A percentile compares a stretch with the other conserved stretches of the same genome.
These are phyloP conservation scores for Mortierella sp. DNA, from an alignment of 371 early-diverging fungal species.

Conservation along the genomic window DNA sequence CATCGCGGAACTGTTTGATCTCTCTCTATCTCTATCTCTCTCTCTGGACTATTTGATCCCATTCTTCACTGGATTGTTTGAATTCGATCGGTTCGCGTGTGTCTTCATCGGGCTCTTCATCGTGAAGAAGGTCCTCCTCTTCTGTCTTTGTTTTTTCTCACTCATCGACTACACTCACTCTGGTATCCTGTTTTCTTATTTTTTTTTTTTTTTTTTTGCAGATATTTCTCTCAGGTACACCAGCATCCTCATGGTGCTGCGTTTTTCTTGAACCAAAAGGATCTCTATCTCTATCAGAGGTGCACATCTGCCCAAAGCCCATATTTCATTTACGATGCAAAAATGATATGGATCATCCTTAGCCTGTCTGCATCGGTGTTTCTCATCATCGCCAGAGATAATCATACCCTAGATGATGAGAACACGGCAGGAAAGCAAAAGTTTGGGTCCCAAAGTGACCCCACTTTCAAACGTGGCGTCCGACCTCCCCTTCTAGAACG, in stretches of 20 bases:
- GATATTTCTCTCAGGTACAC: no score
- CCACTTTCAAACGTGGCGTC: neutral
- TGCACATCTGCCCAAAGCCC: conserved; percentile 5
- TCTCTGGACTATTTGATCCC: no score
- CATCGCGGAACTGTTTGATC: no score
- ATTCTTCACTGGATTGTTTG: no score
- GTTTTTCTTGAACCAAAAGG: neutral
- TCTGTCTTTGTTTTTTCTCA: no score
- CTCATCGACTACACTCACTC: no score
- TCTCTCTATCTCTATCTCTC: no score
- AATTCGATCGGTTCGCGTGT: no score
- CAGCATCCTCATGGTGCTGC: neutral
- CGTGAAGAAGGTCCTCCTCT: no score
- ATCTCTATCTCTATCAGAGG: neutral
- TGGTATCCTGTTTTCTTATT: no score
- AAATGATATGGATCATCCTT: conserved; percentile 1
- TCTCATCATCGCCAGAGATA: neutral
- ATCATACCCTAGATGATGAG: neutral
- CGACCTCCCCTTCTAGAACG: conserved; percentile 3
- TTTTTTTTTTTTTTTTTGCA: no score
- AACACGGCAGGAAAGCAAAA: neutral
- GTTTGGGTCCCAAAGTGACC: conserved; percentile 6
- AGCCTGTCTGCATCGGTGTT: neutral
- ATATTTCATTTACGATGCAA: conserved; percentile 3
- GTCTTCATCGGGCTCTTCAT: no score